Evolutionary conservation across 2,329 filamentous ascomycete species (phyloP).

Genomic region (Thelonectria discophora): DNA sequence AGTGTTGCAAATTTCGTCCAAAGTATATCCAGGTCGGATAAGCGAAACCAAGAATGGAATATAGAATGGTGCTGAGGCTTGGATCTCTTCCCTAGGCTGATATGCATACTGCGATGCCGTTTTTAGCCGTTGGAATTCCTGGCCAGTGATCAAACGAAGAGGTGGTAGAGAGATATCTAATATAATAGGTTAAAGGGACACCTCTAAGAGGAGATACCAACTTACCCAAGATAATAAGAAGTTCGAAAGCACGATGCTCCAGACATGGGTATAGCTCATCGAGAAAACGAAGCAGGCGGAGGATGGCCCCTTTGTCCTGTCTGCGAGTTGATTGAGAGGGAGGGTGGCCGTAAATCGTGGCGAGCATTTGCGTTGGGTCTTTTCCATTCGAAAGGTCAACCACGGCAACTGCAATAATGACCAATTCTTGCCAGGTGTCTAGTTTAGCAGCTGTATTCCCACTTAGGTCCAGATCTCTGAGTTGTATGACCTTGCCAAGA

Average conservation of each 20-base stretch:
- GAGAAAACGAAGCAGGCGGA: background rate
- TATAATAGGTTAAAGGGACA: too few relatives aligned
- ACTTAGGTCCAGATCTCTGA: background rate
- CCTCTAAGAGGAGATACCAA: background rate
- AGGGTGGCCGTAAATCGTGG: background rate
- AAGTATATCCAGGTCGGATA: background rate
- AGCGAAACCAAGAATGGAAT: slow-evolving; percentile 17
- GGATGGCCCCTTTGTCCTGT: too few relatives aligned
- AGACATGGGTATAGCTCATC: slow-evolving; percentile 2
- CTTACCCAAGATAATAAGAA: slow-evolving; percentile 9
- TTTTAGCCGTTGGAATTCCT: too few relatives aligned
- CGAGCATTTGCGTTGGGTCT: background rate
- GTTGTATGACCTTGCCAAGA: background rate
- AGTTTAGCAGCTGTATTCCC: background rate
- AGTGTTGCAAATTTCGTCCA: background rate
- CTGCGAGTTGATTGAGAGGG: background rate
- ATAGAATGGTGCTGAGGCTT: slow-evolving; percentile 7
- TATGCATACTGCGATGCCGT: background rate
- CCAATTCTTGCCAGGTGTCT: too few relatives aligned
- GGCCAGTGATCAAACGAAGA: too few relatives aligned
- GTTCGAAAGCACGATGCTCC: slow-evolving; percentile 14
- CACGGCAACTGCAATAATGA: background rate
- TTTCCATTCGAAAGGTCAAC: background rate
- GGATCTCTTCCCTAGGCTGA: slow-evolving; percentile 10
- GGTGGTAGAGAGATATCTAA: too few relatives aligned